A percentile compares a stretch with the other conserved stretches of the same genome.
Evolutionary conservation across 495 filamentous ascomycete genomes (phyloP).

Genomic region (Chaetomium fimeti): DNA sequence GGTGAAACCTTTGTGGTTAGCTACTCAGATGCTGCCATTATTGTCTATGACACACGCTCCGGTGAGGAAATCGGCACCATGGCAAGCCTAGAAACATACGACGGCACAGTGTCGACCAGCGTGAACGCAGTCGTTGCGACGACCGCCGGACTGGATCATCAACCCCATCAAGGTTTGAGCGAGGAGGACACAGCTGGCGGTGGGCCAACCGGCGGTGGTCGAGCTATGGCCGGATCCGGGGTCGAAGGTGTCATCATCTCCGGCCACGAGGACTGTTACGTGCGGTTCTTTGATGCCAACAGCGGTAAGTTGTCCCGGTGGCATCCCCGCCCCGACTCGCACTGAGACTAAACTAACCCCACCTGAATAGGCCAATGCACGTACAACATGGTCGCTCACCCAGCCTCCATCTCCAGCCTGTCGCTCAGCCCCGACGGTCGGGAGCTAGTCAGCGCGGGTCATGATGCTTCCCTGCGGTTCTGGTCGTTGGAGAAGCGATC

Average conservation of each 20-base stretch:
- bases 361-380: constrained; percentile 86
- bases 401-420: constrained; percentile 83
- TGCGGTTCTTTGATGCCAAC: constrained; percentile 97
- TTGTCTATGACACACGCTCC: constrained; percentile 86
- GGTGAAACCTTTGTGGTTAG: constrained; percentile 93
- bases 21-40: constrained; percentile 82
- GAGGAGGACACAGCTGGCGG: constrained; percentile 55
- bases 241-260: constrained; percentile 91
- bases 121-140: constrained; percentile 93
- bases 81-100: constrained; percentile 89
- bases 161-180: constrained; percentile 50
- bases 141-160: constrained; percentile 69
- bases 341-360: constrained; percentile 35
- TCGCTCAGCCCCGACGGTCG: constrained; percentile 87
- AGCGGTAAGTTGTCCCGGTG: constrained; percentile 67
- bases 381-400: constrained; percentile 96
- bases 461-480: constrained; percentile 91
- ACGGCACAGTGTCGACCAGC: constrained; percentile 75
- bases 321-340: not conserved
- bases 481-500: constrained; percentile 95
- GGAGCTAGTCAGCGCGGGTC: constrained; percentile 92
- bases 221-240: constrained; percentile 57
- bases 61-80: constrained; percentile 90
- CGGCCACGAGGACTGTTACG: constrained; percentile 92
- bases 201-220: constrained; percentile 76